Evolutionary conservation across 768 basidiomycete genomes (phyloP).

Genomic region (Hortiboletus campestris): DNA sequence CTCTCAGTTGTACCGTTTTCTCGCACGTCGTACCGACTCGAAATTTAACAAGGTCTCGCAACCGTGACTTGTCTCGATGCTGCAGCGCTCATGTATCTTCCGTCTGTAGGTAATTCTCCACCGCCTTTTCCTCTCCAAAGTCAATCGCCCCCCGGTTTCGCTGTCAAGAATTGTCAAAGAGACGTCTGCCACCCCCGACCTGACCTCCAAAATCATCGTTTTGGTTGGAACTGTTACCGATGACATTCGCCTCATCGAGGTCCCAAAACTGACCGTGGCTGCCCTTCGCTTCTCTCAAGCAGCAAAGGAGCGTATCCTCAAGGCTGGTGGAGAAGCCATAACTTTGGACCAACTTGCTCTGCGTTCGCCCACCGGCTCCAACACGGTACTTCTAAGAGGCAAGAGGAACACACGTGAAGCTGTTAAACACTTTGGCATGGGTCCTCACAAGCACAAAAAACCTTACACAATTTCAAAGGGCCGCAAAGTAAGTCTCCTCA

Average conservation of each 20-base stretch:
- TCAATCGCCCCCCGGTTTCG: constrained; percentile 95
- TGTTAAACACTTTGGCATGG: constrained; percentile 98
- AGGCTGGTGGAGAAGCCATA: constrained; percentile 91
- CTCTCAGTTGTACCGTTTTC: constrained; percentile 92
- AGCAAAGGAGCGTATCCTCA: constrained; percentile 92
- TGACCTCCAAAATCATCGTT: constrained; percentile 81
- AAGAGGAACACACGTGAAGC: constrained; percentile 93
- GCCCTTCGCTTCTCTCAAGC: constrained; percentile 93
- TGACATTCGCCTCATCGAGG: constrained; percentile 79
- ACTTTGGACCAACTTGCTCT: constrained; percentile 97
- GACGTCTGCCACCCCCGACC: constrained; percentile 62
- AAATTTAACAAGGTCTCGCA: constrained; percentile 84
- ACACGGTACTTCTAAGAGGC: constrained; percentile 92
- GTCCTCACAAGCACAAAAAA: constrained; percentile 98
- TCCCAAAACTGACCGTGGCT: constrained; percentile 91
- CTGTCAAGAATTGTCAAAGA: constrained; percentile 90
- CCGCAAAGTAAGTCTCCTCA: constrained; percentile 64
- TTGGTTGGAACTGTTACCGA: constrained; percentile 92
- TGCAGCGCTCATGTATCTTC: constrained; percentile 19
- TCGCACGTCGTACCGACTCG: constrained; percentile 94
- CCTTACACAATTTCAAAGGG: constrained; percentile 95
- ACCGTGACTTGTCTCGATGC: constrained; percentile 1
- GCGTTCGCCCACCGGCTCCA: constrained; percentile 90
- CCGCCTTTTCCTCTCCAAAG: constrained; percentile 94
- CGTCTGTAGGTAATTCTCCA: constrained; percentile 78